phyloP scores from a whole-genome alignment of 805 yeast genomes.

The Ogataea trehaloabstinens region DNA sequence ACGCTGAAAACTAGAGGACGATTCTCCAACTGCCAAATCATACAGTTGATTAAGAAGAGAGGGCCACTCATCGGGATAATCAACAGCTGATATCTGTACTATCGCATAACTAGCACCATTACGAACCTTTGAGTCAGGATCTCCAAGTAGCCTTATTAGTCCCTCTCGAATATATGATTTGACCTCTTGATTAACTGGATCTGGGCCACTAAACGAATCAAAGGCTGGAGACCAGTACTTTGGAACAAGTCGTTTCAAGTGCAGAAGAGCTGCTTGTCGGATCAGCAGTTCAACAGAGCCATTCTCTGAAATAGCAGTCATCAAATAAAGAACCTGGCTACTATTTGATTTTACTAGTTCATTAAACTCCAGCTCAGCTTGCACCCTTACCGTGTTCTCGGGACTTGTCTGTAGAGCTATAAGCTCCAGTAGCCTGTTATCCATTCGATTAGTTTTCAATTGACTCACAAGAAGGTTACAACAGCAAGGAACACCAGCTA shows the following conservation, averaged over 20 bases:
- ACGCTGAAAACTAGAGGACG: conserved; percentile 33
- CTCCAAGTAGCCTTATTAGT: conserved; percentile 48
- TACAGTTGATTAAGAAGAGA: conserved; percentile 52
- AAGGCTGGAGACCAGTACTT: conserved; percentile 83
- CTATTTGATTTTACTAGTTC: conserved; percentile 47
- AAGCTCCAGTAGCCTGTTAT: conserved; percentile 14
- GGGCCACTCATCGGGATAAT: conserved; percentile 97
- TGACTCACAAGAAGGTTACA: no score
- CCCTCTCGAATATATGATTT: conserved; percentile 51
- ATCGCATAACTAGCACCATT: conserved; percentile 69
- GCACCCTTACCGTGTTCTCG: conserved; percentile 49
- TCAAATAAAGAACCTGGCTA: conserved; percentile 39
- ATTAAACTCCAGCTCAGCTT: conserved; percentile 52
- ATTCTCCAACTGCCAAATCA: conserved; percentile 25
- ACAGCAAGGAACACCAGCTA: no score
- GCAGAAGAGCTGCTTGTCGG: conserved; percentile 64
- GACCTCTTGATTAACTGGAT: conserved; percentile 43
- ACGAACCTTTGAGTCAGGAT: conserved; percentile 57
- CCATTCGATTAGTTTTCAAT: conserved; percentile 10
- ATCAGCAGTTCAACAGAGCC: conserved; percentile 30
- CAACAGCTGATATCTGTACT: conserved; percentile 82
- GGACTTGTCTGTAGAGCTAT: conserved; percentile 28
- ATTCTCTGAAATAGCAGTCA: conserved; percentile 43
- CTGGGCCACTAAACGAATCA: conserved; percentile 64
- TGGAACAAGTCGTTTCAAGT: conserved; percentile 66